Evolutionary conservation across 1,139 yeast genomes (phyloP), one percentile per base, ranked within the genome.

Genomic region (Geotrichum candidum): DNA sequence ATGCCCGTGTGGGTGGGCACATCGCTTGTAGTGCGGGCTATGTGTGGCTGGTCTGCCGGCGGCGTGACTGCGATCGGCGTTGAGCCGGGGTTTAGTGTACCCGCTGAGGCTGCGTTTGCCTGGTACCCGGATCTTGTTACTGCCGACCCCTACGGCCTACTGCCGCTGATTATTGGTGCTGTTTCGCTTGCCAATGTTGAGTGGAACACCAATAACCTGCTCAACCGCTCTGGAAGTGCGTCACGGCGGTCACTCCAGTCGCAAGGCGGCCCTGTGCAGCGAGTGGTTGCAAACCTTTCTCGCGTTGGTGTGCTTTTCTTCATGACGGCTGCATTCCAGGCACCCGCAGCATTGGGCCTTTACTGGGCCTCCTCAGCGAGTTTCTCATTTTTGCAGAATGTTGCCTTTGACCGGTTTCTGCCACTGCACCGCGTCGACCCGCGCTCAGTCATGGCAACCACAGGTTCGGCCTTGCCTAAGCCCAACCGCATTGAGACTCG

Each of bases 321-420:
- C 76, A 90, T 90, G 88, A 92, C 92, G 5, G 80, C 90, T 13
- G 81, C 96, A 0, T 82, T 90, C 59, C 95, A 91, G 69, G 96
- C 97, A 0, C 96, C 97, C 0, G 78, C 86, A 27, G 91, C 96
- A 0, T 77, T 92, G 54, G 84, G 87, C 0, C 73, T 90, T 38
- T 92, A 90, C 74, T 92, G 98, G 98, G 79, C 90, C 41, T 84
- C 92, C 56, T 90, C 97, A 0, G 92, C 90, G 71, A 70, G 81
- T 1, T 91, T 80, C 70, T 91, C 97, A 0, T 76, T 90, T 65
- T 66, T 83, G 0, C 97, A 91, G 69, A 92, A 91, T 70, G 73
- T 88, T 15, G 64, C 87, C n/a, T 76, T 92, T 71, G 96, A 91
- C 70, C 77, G 80, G 66, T 76, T 80, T 56, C 76, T 87, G 69